Evolutionary conservation across 2,329 filamentous ascomycete species (phyloP), one percentile per base, ranked within the genome.

Genomic region (Penicillium sp.): DNA sequence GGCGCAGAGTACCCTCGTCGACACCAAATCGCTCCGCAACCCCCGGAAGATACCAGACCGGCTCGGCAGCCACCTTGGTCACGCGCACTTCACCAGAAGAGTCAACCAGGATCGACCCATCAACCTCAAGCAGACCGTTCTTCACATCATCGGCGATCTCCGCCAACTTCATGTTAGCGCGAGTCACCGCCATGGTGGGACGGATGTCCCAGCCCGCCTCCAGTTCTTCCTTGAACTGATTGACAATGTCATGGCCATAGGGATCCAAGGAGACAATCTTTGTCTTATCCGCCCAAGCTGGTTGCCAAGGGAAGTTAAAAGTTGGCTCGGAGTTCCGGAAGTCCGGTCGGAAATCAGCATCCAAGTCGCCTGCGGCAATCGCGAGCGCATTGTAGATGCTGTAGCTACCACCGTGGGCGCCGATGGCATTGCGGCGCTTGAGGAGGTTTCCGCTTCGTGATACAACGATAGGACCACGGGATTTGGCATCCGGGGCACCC

Each of bases 231-330:
- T 94, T 92, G 43, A 84, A 81, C 58, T 93, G 86, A 60, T 88
- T 89, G 77, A 88, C 96, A 39, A 95, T 76, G 56, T 96, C 78
- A 76, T 97, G 94, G 6, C 94, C 93, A 72, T 88, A 90, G 0
- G 93, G 93, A 70, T 97, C 94, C 91, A 99, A 96, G 16, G 93
- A 90, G 13, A 97, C 93, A 59, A 99, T 97, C 79, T 97, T 97
- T 74, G 90, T 91, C 67, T 83, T 84, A 69, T 96, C 90, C 24
- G 83, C 84, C 93, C 93, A 99, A 75, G 94, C 86, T 7, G 90
- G 87, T 65, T 96, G 96, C 7, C 90, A 92, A 0, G 92, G 92
- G 68, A 97, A 90, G 49, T 88, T 84, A 21, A 86, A 90, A n/a
- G 92, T 92, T 11, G 94, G 94, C 72, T 97, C 90, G 9, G 92